A percentile compares a stretch with the other conserved stretches of the same genome.
Evolutionary conservation across 805 yeast species (phyloP).

Genomic region (Wickerhamiella australiensis): DNA sequence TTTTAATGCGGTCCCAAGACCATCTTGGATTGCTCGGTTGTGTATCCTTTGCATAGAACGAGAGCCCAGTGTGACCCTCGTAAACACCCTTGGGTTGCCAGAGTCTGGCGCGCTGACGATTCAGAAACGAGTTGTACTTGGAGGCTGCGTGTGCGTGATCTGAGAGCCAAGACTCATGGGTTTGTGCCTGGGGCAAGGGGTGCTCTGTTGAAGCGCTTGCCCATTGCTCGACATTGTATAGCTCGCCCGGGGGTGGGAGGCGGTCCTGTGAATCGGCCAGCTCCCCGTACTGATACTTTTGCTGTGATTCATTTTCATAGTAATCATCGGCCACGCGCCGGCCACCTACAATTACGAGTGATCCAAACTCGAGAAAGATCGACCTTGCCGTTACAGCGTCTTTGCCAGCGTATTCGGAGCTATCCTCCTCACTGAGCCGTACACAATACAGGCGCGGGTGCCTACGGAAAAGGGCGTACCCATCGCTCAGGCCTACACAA

Average conservation of each 20-base stretch:
- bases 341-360: slow-evolving; percentile 69
- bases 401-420: slow-evolving; percentile 67
- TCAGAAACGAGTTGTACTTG: slow-evolving; percentile 52
- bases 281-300: slow-evolving; percentile 61
- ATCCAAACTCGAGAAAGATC: slow-evolving; percentile 84
- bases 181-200: slow-evolving; percentile 3
- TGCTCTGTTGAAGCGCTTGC: slow-evolving; percentile 8
- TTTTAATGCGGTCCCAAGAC: neutral
- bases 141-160: slow-evolving; percentile 73
- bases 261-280: slow-evolving; percentile 54
- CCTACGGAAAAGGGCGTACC: slow-evolving; percentile 77
- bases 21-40: slow-evolving; percentile 48
- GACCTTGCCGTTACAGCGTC: slow-evolving; percentile 83
- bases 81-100: slow-evolving; percentile 41
- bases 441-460: slow-evolving; percentile 66
- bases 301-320: slow-evolving; percentile 49
- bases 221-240: slow-evolving; percentile 39
- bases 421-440: slow-evolving; percentile 62
- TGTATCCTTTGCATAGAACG: slow-evolving; percentile 57
- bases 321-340: slow-evolving; percentile 76
- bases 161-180: slow-evolving; percentile 51
- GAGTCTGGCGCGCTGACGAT: slow-evolving; percentile 44
- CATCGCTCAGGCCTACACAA: slow-evolving; percentile 85
- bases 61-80: slow-evolving; percentile 77
- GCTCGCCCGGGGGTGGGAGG: slow-evolving; percentile 33